A percentile compares a stretch with the other conserved stretches of the same genome.
These are phyloP conservation scores for Tausonia pullulans DNA, from an alignment of 1,284 basidiomycete genomes.

Conservation along the genomic window DNA sequence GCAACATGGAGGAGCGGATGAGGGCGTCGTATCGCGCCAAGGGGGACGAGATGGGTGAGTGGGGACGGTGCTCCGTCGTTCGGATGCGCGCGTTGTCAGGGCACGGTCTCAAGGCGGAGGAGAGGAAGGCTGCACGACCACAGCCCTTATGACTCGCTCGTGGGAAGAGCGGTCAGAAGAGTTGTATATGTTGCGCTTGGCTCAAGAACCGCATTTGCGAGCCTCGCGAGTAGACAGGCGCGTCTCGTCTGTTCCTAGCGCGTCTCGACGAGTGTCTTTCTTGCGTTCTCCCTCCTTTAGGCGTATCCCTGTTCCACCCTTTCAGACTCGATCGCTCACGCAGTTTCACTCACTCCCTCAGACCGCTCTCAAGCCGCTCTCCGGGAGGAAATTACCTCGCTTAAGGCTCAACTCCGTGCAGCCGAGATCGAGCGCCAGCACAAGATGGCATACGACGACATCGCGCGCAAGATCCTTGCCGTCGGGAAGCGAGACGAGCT, in stretches of 20 bases:
- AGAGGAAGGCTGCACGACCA: too few species aligned
- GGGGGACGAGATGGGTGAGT: constrained; percentile 10
- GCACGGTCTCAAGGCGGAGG: too few species aligned
- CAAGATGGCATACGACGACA: constrained; percentile 14
- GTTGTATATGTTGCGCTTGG: too few species aligned
- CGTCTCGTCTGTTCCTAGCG: not conserved
- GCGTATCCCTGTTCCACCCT: not conserved
- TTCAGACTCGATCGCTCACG: not conserved
- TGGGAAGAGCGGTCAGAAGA: too few species aligned
- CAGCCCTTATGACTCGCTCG: too few species aligned
- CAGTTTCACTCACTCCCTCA: not conserved
- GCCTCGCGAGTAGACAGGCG: not conserved
- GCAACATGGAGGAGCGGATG: constrained; percentile 12
- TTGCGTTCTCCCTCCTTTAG: not conserved
- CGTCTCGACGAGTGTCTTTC: not conserved
- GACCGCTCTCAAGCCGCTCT: not conserved
- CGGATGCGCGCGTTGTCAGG: too few species aligned
- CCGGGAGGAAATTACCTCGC: not conserved
- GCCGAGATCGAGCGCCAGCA: constrained; percentile 6
- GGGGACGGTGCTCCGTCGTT: not conserved
- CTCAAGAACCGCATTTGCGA: too few species aligned
- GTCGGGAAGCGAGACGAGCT: not conserved
- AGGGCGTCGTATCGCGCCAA: constrained; percentile 9
- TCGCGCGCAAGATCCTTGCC: constrained; percentile 6
- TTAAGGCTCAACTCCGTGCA: not conserved